These are phyloP conservation scores for Globomyces sp. DNA, from an alignment of 371 early-diverging fungal species.

Conservation along the genomic window DNA sequence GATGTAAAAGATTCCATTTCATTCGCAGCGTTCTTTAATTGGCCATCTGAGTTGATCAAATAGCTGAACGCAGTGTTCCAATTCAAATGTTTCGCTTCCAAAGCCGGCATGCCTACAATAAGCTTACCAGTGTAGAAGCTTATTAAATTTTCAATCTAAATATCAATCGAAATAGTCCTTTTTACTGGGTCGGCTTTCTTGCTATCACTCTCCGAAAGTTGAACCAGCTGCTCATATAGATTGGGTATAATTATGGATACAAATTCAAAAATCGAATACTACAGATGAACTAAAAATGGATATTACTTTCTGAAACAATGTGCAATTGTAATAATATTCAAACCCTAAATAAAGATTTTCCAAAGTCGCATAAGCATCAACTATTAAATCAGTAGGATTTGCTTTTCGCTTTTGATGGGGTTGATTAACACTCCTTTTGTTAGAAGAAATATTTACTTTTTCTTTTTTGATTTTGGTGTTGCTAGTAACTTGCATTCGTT, in stretches of 20 bases:
- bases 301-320: conserved; percentile 6
- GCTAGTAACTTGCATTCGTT: background rate
- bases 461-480: background rate
- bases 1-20: background rate
- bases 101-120: background rate
- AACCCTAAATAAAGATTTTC: background rate
- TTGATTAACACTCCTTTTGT: conserved; percentile 6
- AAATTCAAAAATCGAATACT: background rate
- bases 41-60: background rate
- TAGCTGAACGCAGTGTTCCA: background rate
- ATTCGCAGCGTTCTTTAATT: background rate
- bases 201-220: background rate
- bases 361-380: background rate
- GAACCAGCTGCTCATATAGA: conserved; percentile 8
- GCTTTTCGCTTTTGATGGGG: conserved; percentile 5
- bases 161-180: background rate
- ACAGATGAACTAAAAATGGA: background rate
- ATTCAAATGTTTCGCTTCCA: background rate
- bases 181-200: background rate
- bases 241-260: background rate
- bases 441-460: background rate
- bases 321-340: conserved; percentile 9
- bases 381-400: background rate
- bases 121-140: background rate
- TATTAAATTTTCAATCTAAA: background rate